These are phyloP conservation scores for Sophora flavescens DNA, from an alignment of 306 rosid genomes.

Conservation along the genomic window DNA sequence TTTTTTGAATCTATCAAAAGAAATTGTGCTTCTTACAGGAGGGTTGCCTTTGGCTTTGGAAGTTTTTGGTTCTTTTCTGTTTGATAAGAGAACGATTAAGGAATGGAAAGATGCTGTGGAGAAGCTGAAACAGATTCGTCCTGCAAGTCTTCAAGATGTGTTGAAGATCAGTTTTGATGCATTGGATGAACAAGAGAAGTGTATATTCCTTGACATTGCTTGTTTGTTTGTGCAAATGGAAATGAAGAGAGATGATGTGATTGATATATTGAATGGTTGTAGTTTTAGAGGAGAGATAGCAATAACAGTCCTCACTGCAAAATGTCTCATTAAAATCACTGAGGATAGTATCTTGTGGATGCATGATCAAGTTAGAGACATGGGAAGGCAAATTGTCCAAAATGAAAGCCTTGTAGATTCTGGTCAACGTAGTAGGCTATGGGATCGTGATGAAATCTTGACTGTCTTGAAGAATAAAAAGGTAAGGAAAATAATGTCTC, in stretches of 20 bases:
- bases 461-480: constrained; percentile 43
- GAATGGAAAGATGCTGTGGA: constrained; percentile 58
- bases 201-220: constrained; percentile 67
- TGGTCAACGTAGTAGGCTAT: constrained; percentile 59
- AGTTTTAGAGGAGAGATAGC: constrained; percentile 55
- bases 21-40: constrained; percentile 61
- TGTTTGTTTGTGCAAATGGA: constrained; percentile 58
- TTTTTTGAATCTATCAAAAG: constrained; percentile 34
- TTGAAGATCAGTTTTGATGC: constrained; percentile 61
- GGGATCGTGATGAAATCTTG: constrained; percentile 64
- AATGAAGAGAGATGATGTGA: constrained; percentile 51
- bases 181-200: constrained; percentile 54
- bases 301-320: constrained; percentile 48
- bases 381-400: constrained; percentile 68
- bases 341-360: constrained; percentile 51
- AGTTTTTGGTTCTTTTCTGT: constrained; percentile 61
- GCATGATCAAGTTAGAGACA: constrained; percentile 75
- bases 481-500: constrained; percentile 41
- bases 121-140: constrained; percentile 53
- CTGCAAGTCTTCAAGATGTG: constrained; percentile 52
- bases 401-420: constrained; percentile 36
- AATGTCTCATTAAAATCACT: constrained; percentile 58
- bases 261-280: constrained; percentile 60
- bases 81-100: constrained; percentile 45
- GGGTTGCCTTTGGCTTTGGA: constrained; percentile 69